A percentile compares a stretch with the other conserved stretches of the same genome.
These are phyloP conservation scores for Aspergillus nomiae DNA, from an alignment of 2,329 filamentous ascomycete species.

Conservation along the genomic window DNA sequence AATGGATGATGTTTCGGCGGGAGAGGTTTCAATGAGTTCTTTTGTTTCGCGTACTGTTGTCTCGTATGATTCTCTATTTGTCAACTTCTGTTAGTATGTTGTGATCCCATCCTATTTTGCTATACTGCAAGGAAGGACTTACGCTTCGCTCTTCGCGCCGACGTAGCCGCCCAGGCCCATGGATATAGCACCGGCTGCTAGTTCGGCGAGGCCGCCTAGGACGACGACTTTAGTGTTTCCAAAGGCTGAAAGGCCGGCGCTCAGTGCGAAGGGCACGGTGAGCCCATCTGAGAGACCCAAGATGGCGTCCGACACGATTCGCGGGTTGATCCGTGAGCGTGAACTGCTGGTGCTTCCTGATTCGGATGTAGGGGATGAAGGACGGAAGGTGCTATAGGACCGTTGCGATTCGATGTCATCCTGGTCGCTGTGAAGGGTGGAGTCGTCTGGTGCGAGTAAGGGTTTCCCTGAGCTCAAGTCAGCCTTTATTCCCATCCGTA, in stretches of 20 bases:
- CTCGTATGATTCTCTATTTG: conserved; percentile 46
- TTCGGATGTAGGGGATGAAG: conserved; percentile 25
- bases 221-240: conserved; percentile 69
- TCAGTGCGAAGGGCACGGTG: conserved; percentile 77
- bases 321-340: conserved; percentile 42
- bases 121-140: conserved; percentile 24
- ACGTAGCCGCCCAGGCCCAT: conserved; percentile 80
- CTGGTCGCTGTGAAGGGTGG: conserved; percentile 16
- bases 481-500: not conserved
- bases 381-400: conserved; percentile 38
- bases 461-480: conserved; percentile 31
- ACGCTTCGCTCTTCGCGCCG: conserved; percentile 56
- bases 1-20: conserved; percentile 40
- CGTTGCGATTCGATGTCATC: conserved; percentile 36
- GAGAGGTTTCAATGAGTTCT: conserved; percentile 41
- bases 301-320: conserved; percentile 62
- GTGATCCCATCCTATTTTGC: not conserved
- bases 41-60: conserved; percentile 48
- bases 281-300: conserved; percentile 77
- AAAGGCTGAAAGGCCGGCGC: conserved; percentile 65
- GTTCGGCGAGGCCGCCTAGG: conserved; percentile 72
- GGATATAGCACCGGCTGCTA: conserved; percentile 73
- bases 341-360: conserved; percentile 25
- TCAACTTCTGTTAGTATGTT: not conserved
- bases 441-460: conserved; percentile 30